These are phyloP conservation scores for Podospora tetraspora DNA, from an alignment of 495 filamentous ascomycete species.

Conservation along the genomic window DNA sequence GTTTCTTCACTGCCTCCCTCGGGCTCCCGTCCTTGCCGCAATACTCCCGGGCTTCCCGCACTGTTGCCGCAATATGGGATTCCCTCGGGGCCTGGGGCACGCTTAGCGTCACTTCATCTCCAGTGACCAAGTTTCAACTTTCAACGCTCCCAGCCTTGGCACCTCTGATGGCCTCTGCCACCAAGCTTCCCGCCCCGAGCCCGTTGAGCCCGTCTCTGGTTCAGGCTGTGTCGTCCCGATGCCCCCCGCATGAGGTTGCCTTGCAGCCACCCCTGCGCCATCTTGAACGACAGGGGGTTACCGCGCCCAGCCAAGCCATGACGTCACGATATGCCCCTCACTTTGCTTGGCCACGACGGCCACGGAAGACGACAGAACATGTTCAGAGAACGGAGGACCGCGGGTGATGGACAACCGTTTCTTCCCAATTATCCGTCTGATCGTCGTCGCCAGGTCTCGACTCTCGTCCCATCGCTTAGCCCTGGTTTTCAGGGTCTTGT, in stretches of 20 bases:
- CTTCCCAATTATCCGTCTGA: background rate
- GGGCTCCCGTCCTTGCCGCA: too few relatives aligned
- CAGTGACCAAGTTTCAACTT: background rate
- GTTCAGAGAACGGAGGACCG: background rate
- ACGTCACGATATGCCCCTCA: background rate
- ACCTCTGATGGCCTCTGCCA: background rate
- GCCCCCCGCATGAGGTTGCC: background rate
- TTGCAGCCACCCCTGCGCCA: background rate
- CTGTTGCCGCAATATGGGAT: too few relatives aligned
- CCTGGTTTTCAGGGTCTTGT: background rate
- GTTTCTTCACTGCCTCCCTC: too few relatives aligned
- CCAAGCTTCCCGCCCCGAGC: background rate
- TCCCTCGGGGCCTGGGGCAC: too few relatives aligned
- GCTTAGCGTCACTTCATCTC: background rate
- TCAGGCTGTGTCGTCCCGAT: background rate
- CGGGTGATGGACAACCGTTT: too few relatives aligned
- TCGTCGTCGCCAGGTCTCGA: background rate
- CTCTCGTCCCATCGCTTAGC: background rate
- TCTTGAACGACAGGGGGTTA: background rate
- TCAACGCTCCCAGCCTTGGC: background rate
- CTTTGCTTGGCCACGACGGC: background rate
- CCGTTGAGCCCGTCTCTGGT: background rate
- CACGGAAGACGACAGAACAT: background rate
- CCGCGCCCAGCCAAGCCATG: background rate
- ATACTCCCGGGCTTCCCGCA: too few relatives aligned